These are phyloP conservation scores for Aspergillus cavernicola DNA, from an alignment of 495 filamentous ascomycete genomes.

Conservation along the genomic window DNA sequence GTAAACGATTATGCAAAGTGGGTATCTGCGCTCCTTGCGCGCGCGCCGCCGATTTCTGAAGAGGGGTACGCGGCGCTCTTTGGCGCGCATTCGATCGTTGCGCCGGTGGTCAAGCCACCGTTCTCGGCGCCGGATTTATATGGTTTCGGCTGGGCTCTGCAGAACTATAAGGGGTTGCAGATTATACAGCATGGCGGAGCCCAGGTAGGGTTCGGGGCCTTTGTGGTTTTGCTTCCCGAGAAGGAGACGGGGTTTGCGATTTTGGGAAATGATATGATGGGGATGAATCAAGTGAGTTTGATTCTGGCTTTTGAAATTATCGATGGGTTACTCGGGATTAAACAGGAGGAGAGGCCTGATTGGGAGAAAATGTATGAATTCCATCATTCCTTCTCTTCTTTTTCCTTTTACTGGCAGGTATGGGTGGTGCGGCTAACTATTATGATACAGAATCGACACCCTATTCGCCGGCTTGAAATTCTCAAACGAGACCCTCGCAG, in stretches of 20 bases:
- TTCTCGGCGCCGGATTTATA: neutral
- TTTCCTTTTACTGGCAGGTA: neutral
- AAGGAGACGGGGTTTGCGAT: neutral
- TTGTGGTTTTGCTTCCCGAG: neutral
- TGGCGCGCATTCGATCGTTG: neutral
- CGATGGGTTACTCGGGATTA: neutral
- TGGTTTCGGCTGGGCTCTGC: neutral
- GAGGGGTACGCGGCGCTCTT: conserved; percentile 1
- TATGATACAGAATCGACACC: neutral
- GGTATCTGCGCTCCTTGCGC: neutral
- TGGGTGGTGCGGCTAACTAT: neutral
- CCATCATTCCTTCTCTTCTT: neutral
- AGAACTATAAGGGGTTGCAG: neutral
- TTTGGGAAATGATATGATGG: conserved; percentile 2
- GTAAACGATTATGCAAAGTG: conserved; percentile 8
- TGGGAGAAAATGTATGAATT: conserved; percentile 1
- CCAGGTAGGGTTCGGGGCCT: conserved; percentile 4
- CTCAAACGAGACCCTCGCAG: neutral
- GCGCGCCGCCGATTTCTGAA: neutral
- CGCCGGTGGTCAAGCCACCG: neutral
- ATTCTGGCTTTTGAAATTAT: conserved; percentile 1
- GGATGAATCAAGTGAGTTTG: neutral
- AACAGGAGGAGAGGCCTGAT: neutral
- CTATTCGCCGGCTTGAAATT: neutral
- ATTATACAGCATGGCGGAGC: conserved; percentile 3